Conservation (phyloP, 2,329 filamentous ascomycete species). For the Clathrospora elynae region DNA sequence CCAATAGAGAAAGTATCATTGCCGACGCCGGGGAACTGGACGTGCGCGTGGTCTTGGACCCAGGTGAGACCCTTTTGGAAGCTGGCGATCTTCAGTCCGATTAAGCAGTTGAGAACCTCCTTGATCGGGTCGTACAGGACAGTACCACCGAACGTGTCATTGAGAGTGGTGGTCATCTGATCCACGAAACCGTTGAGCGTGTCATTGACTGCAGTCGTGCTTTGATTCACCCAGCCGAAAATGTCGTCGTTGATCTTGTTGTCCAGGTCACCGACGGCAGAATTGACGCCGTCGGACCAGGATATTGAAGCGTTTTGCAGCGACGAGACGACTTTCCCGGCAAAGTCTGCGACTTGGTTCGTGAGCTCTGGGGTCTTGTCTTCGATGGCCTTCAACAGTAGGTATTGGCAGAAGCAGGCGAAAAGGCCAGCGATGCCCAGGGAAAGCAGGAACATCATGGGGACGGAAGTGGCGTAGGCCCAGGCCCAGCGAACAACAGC, state of each 20-base stretch:
- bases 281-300: conserved; percentile 80
- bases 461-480: conserved; percentile 83
- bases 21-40: conserved; percentile 77
- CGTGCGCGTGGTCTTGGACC: conserved; percentile 84
- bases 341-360: conserved; percentile 76
- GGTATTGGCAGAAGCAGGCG: conserved; percentile 79
- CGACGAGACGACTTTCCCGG: conserved; percentile 73
- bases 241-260: conserved; percentile 80
- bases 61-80: conserved; percentile 91
- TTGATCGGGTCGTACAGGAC: conserved; percentile 77
- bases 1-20: conserved; percentile 85
- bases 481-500: conserved; percentile 80
- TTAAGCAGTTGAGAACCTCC: conserved; percentile 83
- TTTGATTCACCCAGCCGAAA: conserved; percentile 84
- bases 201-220: conserved; percentile 79
- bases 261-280: conserved; percentile 68
- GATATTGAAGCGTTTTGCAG: conserved; percentile 73
- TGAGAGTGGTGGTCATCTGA: conserved; percentile 74
- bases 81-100: conserved; percentile 81
- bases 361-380: conserved; percentile 77
- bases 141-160: conserved; percentile 80
- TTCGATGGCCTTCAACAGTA: conserved; percentile 74
- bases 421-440: conserved; percentile 82
- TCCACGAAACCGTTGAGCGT: conserved; percentile 83
- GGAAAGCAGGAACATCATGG: conserved; percentile 84